These are phyloP conservation scores for Tetrapisispora arboricola DNA, from an alignment of 805 yeast genomes.

Conservation along the genomic window DNA sequence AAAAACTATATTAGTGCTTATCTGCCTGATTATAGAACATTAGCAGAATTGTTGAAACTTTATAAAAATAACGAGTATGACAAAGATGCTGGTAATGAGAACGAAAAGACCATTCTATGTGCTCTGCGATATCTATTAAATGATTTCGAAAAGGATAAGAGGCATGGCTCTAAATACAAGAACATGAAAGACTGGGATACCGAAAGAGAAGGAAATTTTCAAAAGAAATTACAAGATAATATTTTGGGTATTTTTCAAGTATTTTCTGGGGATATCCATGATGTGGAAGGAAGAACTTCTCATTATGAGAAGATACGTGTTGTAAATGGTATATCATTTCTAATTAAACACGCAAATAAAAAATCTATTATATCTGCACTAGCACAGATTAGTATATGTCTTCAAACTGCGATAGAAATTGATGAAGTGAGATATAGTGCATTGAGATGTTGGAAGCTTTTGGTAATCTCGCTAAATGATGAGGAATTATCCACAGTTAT, in stretches of 20 bases:
- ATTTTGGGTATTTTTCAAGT: conserved; percentile 68
- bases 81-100: conserved; percentile 9
- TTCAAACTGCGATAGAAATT: conserved; percentile 67
- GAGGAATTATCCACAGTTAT: conserved; percentile 53
- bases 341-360: conserved; percentile 43
- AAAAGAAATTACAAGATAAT: conserved; percentile 41
- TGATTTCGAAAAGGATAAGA: conserved; percentile 20
- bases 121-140: conserved; percentile 22
- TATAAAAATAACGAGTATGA: conserved; percentile 14
- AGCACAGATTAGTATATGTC: conserved; percentile 79
- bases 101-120: conserved; percentile 19
- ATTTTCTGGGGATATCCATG: conserved; percentile 72
- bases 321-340: conserved; percentile 59
- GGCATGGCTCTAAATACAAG: conserved; percentile 21
- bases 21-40: conserved; percentile 26
- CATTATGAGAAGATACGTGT: conserved; percentile 62
- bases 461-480: conserved; percentile 47
- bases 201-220: conserved; percentile 27
- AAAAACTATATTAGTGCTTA: conserved; percentile 18
- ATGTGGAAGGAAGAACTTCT: conserved; percentile 60
- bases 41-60: conserved; percentile 26
- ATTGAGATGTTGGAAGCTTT: conserved; percentile 54
- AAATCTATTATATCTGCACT: conserved; percentile 53
- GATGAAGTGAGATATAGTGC: conserved; percentile 50
- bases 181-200: conserved; percentile 19